Conservation (phyloP, 2,329 filamentous ascomycete species). For the Alternaria novae-zelandiae region DNA sequence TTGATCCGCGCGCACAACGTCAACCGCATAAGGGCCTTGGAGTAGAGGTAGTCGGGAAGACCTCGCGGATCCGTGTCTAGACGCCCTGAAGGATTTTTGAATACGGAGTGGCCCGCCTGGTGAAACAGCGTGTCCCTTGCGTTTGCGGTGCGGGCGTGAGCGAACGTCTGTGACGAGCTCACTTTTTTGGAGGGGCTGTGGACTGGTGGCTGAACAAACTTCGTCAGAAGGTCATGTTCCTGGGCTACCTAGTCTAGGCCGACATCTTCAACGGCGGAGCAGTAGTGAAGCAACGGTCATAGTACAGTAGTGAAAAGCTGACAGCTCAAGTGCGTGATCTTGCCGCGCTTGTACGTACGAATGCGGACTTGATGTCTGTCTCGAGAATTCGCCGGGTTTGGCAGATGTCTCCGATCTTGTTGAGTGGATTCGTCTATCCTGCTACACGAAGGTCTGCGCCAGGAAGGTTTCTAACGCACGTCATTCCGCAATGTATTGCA, state of each 20-base stretch:
- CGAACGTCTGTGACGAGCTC: slow-evolving; percentile 1
- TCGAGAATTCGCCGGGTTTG: not conserved
- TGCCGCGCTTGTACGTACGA: not conserved
- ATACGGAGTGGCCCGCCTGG: not conserved
- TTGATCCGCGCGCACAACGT: slow-evolving; percentile 2
- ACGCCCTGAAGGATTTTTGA: not conserved
- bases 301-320: slow-evolving; percentile 2
- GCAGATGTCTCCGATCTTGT: not conserved
- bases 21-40: not conserved
- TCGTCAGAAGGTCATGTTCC: not conserved
- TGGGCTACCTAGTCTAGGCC: not conserved
- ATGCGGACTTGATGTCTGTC: not conserved
- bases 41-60: not conserved
- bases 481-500: slow-evolving; percentile 7
- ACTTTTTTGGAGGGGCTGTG: not conserved
- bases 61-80: slow-evolving; percentile 4
- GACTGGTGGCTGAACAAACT: slow-evolving; percentile 1
- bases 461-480: slow-evolving; percentile 8
- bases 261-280: slow-evolving; percentile 2
- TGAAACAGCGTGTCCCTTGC: slow-evolving; percentile 1
- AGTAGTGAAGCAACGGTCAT: slow-evolving; percentile 9
- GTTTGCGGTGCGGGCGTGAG: not conserved
- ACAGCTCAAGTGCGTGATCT: slow-evolving; percentile 2
- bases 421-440: slow-evolving; percentile 8
- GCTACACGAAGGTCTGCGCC: slow-evolving; percentile 5